A percentile compares a stretch with the other conserved stretches of the same genome.
These are phyloP conservation scores for Cafeteria roenbergensis DNA, from an alignment of 108 stramenopile species.

Conservation along the genomic window DNA sequence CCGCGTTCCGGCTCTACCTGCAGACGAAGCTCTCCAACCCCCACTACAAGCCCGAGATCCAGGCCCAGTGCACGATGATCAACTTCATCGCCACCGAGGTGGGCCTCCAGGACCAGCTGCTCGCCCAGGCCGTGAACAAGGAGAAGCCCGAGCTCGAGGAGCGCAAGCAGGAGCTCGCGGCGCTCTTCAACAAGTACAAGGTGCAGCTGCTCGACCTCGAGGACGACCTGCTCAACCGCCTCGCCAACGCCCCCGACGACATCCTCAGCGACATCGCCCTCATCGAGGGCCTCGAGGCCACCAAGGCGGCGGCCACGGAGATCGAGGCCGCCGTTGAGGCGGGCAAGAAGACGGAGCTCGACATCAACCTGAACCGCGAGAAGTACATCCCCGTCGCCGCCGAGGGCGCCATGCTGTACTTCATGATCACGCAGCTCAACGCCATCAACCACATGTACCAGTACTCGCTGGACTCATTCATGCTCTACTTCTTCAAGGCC, in stretches of 20 bases:
- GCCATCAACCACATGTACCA: conserved; percentile 82
- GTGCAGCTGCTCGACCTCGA: conserved; percentile 65
- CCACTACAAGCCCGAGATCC: conserved; percentile 80
- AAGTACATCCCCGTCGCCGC: conserved; percentile 64
- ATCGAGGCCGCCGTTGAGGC: conserved; percentile 63
- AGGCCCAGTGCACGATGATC: conserved; percentile 74
- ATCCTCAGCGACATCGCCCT: conserved; percentile 70
- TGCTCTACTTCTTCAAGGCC: conserved; percentile 69
- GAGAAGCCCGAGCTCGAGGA: conserved; percentile 74
- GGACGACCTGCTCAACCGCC: conserved; percentile 67
- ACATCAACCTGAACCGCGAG: conserved; percentile 66
- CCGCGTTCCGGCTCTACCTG: conserved; percentile 64
- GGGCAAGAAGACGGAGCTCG: conserved; percentile 57
- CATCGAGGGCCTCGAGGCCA: conserved; percentile 75
- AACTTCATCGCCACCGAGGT: conserved; percentile 80
- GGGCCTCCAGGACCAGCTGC: conserved; percentile 72
- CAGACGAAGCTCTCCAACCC: conserved; percentile 77
- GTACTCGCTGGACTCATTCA: conserved; percentile 70
- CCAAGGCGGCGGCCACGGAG: conserved; percentile 64
- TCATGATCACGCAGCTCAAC: conserved; percentile 68
- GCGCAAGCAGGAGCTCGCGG: conserved; percentile 52
- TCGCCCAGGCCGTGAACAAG: conserved; percentile 65
- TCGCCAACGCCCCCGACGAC: conserved; percentile 76
- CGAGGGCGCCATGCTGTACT: conserved; percentile 84
- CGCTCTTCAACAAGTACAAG: conserved; percentile 64